Conservation (phyloP, 495 filamentous ascomycete species). For the Corynascus novoguineensis region DNA sequence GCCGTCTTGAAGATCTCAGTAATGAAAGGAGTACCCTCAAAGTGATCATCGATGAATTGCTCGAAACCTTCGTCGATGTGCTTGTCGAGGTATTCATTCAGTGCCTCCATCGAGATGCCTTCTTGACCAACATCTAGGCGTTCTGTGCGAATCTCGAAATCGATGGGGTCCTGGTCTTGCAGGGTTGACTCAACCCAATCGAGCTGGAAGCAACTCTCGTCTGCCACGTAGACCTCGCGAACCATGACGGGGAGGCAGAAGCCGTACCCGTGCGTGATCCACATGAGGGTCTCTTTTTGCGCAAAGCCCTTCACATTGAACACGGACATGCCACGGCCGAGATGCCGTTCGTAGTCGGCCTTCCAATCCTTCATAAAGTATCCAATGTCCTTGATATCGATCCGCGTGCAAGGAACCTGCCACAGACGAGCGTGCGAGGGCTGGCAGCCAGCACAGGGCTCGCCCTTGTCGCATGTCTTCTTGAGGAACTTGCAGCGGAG, state of each 20-base stretch:
- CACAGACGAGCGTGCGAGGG: constrained; percentile 87
- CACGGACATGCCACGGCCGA: constrained; percentile 76
- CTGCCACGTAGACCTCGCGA: constrained; percentile 82
- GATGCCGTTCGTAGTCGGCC: constrained; percentile 86
- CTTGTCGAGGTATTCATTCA: constrained; percentile 85
- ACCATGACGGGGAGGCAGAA: constrained; percentile 82
- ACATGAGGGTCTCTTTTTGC: constrained; percentile 67
- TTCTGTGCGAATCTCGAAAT: constrained; percentile 79
- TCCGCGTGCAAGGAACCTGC: constrained; percentile 93
- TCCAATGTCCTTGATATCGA: constrained; percentile 93
- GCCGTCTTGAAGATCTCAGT: constrained; percentile 92
- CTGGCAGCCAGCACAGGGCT: constrained; percentile 88
- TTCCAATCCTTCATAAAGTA: constrained; percentile 99
- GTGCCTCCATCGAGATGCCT: constrained; percentile 65
- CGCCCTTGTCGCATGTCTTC: constrained; percentile 94
- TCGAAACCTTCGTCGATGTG: constrained; percentile 87
- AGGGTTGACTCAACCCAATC: constrained; percentile 82
- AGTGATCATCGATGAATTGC: constrained; percentile 87
- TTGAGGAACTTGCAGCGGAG: constrained; percentile 96
- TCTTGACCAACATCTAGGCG: constrained; percentile 78
- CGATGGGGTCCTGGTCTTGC: constrained; percentile 57
- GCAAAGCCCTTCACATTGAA: constrained; percentile 92
- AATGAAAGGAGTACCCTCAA: constrained; percentile 86
- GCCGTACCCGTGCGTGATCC: constrained; percentile 86
- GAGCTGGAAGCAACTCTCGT: constrained; percentile 85